These are phyloP conservation scores for Botrytis cinerea DNA, from an alignment of 2,329 filamentous ascomycete species.

Conservation along the genomic window DNA sequence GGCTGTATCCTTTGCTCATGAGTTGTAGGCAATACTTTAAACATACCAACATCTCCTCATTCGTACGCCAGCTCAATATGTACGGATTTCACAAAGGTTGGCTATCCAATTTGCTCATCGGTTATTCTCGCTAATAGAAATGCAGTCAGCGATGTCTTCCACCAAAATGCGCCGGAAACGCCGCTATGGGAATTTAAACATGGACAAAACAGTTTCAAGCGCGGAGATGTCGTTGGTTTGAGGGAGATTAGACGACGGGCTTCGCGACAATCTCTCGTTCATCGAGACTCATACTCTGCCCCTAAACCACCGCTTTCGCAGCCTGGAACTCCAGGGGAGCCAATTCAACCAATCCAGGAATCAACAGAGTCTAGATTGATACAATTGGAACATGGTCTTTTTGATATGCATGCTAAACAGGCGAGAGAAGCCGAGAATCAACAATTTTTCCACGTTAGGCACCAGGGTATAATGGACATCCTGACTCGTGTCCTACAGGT, in stretches of 20 bases:
- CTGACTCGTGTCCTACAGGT: conserved; percentile 72
- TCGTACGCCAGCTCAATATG: conserved; percentile 98
- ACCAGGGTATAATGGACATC: conserved; percentile 79
- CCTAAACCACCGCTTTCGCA: conserved; percentile 75
- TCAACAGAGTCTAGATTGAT: conserved; percentile 73
- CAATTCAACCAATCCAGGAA: conserved; percentile 71
- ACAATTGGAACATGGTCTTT: conserved; percentile 77
- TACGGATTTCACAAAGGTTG: conserved; percentile 98
- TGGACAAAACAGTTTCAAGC: conserved; percentile 94
- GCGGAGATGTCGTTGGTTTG: conserved; percentile 85
- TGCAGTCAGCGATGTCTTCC: conserved; percentile 95
- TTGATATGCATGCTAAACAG: conserved; percentile 75
- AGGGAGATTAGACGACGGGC: conserved; percentile 95
- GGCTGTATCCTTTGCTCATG: conserved; percentile 27
- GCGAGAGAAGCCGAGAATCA: conserved; percentile 82
- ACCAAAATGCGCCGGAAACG: conserved; percentile 89
- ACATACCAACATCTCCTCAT: conserved; percentile 98
- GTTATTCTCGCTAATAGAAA: conserved; percentile 25
- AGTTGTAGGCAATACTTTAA: conserved; percentile 89
- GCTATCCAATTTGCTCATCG: conserved; percentile 34
- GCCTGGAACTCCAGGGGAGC: conserved; percentile 80
- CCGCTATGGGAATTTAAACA: conserved; percentile 99
- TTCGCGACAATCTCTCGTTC: conserved; percentile 88
- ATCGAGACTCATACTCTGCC: conserved; percentile 82
- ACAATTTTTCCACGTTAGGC: conserved; percentile 76